phyloP scores from a whole-genome alignment of 768 basidiomycete genomes.

The Hygrophoropsis aurantiaca region DNA sequence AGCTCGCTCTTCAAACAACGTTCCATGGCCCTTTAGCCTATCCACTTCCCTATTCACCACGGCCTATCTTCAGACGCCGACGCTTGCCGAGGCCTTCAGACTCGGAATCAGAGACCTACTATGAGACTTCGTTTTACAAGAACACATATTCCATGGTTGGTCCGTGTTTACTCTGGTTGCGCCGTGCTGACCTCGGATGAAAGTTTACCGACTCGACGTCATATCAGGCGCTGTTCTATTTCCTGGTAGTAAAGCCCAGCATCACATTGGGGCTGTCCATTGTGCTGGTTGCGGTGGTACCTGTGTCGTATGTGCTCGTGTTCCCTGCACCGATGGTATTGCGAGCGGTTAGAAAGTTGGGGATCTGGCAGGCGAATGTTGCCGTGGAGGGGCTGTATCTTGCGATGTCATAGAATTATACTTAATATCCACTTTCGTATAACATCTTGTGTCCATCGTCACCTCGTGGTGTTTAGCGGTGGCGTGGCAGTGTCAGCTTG shows the following conservation, averaged over 20 bases:
- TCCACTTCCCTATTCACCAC: constrained; percentile 62
- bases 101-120: constrained; percentile 49
- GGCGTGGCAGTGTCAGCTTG: constrained; percentile 23
- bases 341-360: constrained; percentile 61
- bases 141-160: constrained; percentile 77
- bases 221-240: constrained; percentile 86
- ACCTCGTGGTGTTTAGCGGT: constrained; percentile 8
- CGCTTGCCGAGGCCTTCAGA: constrained; percentile 50
- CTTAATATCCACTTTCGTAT: not conserved
- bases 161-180: not conserved
- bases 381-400: constrained; percentile 70
- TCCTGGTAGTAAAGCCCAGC: constrained; percentile 81
- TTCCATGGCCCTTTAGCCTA: constrained; percentile 72
- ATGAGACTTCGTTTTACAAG: constrained; percentile 75
- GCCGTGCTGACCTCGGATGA: constrained; percentile 1
- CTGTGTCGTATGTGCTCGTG: constrained; percentile 58
- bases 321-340: constrained; percentile 69
- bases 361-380: constrained; percentile 82
- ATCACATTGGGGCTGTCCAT: constrained; percentile 71
- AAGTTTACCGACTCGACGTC: constrained; percentile 82
- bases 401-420: constrained; percentile 30
- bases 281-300: constrained; percentile 50
- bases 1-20: constrained; percentile 66
- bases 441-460: not conserved
- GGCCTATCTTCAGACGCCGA: constrained; percentile 71